These are phyloP conservation scores for Backusella tuberculispora DNA, from an alignment of 192 early-diverging fungal genomes.

Conservation along the genomic window DNA sequence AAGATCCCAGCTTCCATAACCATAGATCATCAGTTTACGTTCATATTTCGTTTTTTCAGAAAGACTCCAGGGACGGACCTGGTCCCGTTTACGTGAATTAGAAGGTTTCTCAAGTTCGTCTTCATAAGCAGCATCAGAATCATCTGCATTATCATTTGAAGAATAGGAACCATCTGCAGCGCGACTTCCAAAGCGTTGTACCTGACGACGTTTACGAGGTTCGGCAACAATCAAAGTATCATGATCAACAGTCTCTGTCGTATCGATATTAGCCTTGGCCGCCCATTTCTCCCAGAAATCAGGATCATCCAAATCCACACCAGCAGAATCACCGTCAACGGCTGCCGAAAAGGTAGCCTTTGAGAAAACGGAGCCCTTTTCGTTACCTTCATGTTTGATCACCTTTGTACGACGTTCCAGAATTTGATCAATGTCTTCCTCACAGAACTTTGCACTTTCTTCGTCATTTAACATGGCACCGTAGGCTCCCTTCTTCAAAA, in stretches of 20 bases:
- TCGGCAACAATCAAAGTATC: slow-evolving; percentile 70
- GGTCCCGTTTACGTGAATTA: slow-evolving; percentile 42
- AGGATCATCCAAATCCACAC: slow-evolving; percentile 82
- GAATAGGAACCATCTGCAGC: slow-evolving; percentile 44
- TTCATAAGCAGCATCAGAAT: slow-evolving; percentile 50
- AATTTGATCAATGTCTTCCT: slow-evolving; percentile 90
- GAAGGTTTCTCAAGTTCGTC: slow-evolving; percentile 45
- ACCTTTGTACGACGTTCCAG: slow-evolving; percentile 76
- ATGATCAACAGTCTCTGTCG: slow-evolving; percentile 54
- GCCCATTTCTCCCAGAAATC: slow-evolving; percentile 93
- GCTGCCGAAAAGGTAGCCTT: slow-evolving; percentile 78
- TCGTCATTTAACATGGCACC: slow-evolving; percentile 87
- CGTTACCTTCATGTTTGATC: slow-evolving; percentile 73
- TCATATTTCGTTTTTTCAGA: slow-evolving; percentile 62
- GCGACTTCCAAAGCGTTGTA: slow-evolving; percentile 51
- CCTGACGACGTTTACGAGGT: slow-evolving; percentile 69
- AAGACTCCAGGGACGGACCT: slow-evolving; percentile 51
- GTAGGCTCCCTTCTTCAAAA: slow-evolving; percentile 89
- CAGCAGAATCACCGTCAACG: slow-evolving; percentile 34
- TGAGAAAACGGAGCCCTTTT: slow-evolving; percentile 80
- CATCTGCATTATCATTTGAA: slow-evolving; percentile 50
- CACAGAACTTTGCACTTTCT: slow-evolving; percentile 72
- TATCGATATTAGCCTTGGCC: slow-evolving; percentile 70
- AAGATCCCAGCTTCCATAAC: slow-evolving; percentile 65
- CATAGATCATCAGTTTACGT: slow-evolving; percentile 67